Base-by-base conservation (phyloP, 2,329 filamentous ascomycete genomes). In the Diaporthe helianthi region DNA sequence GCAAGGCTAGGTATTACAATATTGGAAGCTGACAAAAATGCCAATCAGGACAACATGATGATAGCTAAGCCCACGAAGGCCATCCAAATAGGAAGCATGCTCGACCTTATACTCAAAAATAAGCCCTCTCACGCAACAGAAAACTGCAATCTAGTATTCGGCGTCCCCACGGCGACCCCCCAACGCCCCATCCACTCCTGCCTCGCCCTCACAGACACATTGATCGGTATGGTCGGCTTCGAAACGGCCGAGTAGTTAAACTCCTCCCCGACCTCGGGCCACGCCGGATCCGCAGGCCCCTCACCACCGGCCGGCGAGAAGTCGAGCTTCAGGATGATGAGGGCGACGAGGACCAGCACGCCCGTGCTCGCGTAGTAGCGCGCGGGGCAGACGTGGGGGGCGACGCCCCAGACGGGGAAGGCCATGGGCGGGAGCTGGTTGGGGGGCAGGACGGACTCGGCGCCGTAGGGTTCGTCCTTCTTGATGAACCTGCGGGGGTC, bases 351-450 rank as follows among this genome's bases (percentile, higher is more conserved):
- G n/a, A 73, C 71, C 46, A 78, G 33, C 36, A 76, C 71, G 67
- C 75, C 75, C 12, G 73, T 74, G n/a, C 71, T 72, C 3, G 75
- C 75, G 64, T 76, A 76, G 47, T 76, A 73, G 22, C 76, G 69
- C n/a, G 73, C 76, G 15, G 75, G 76, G 53, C 76, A 77, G 31
- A 76, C 63, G 66, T 75, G 72, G 17, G 75, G 74, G 33, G 68
- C 68, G 31, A 67, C 54, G 2, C 68, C 68, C 68, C 68, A 70
- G 38, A 70, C 68, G 24, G 74, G 71, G 36, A 73, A 74, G 22
- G 71, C 71, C 61, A 69, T 72, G 31, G 70, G 31, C 7, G 64
- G 64, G 8, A 70, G 64, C n/a, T 70, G 53, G 44, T 52, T 58
- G 10, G 68, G 68, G 31, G 53, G 44, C 33, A 70, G 24, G 9